Evolutionary conservation across 257 asterid species (phyloP), one percentile per base, ranked within the genome.

Genomic region (Asclepias syriaca): DNA sequence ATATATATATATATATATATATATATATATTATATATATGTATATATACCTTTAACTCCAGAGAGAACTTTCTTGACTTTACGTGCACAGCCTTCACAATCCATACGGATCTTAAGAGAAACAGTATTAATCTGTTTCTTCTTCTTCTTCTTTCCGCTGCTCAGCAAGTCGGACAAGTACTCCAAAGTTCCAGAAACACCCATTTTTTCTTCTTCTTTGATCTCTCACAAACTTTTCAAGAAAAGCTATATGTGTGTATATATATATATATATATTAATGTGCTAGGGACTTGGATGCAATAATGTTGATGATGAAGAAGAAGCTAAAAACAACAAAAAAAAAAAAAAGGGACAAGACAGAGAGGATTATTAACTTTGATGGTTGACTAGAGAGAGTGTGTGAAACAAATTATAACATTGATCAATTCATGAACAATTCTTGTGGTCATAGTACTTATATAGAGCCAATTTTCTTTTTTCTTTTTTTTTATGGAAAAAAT

Each of bases 41-140:
- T n/a, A n/a, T n/a, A n/a, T 7, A 19, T 57, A 90, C 98, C 98
- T 92, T 88, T 92, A 53, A 90, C 84, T 19, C 79, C 40, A 2
- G 87, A 82, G 76, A 92, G 98, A 5, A 72, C 79, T 3, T 75
- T 80, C 89, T 87, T 90, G 53, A 92, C 81, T 81, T 81, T 85
- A 12, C 83, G 85, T 8, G 80, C 96, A 74, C 98, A 92, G 67
- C 98, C 98, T 83, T 92, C 98, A 65, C 98, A 90, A 21, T 88
- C 95, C 96, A 92, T 92, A 65, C 98, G 78, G 66, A 92, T 79
- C 72, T 90, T 92, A 73, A 92, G 81, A 9, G 88, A 59, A 0
- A 92, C 98, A 4, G 89, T 90, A 48, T 80, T 82, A 11, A 83
- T 76, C 50, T 66, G 86, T 72, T 87, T 85, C 88, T 72, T 90